These are phyloP conservation scores for Lasiodiplodia citricola DNA, from an alignment of 2,329 filamentous ascomycete species.

Conservation along the genomic window DNA sequence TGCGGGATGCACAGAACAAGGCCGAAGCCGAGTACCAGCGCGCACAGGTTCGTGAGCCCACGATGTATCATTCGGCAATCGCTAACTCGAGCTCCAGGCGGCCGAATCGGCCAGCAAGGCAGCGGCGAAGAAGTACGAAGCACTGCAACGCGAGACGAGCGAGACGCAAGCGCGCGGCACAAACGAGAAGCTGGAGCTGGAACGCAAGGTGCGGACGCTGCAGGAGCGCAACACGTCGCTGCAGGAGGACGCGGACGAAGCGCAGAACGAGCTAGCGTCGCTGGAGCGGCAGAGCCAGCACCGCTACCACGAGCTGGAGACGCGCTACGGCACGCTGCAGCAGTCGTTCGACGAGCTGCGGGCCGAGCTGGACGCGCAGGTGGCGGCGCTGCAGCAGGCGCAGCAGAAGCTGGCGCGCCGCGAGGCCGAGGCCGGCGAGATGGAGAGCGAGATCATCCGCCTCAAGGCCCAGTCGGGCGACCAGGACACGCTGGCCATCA, in stretches of 20 bases:
- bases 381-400: conserved; percentile 61
- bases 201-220: conserved; percentile 59
- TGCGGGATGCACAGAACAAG: conserved; percentile 78
- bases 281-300: conserved; percentile 70
- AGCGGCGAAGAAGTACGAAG: conserved; percentile 60
- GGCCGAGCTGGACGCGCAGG: conserved; percentile 62
- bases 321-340: conserved; percentile 63
- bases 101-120: conserved; percentile 60
- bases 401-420: conserved; percentile 72
- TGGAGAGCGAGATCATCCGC: conserved; percentile 83
- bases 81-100: conserved; percentile 38
- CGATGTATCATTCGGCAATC: background rate
- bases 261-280: conserved; percentile 73
- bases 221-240: conserved; percentile 75
- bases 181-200: conserved; percentile 61
- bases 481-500: conserved; percentile 80
- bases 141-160: conserved; percentile 59
- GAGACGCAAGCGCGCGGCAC: conserved; percentile 59
- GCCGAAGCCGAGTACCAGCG: conserved; percentile 86
- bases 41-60: conserved; percentile 52
- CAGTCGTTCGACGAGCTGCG: conserved; percentile 65
- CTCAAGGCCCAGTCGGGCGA: conserved; percentile 88
- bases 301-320: conserved; percentile 64
- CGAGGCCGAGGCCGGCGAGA: conserved; percentile 71
- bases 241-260: conserved; percentile 84